Percentiles rank a stretch among this genome's conserved stretches.
phyloP scores from a whole-genome alignment of 2,329 filamentous ascomycete genomes.

The Tolypocladium tropicale region DNA sequence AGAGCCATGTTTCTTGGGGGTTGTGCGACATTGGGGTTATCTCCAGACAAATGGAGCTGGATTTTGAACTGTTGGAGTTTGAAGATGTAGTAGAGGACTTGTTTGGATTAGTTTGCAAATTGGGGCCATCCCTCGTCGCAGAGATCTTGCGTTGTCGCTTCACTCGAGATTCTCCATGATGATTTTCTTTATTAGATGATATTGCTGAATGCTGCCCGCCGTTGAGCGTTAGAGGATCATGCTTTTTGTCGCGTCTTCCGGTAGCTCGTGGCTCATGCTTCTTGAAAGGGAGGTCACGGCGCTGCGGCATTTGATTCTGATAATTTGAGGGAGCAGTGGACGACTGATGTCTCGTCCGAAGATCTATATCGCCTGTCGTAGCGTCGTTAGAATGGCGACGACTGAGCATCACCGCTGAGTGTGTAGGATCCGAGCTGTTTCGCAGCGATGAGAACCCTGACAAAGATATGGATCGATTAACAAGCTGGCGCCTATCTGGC shows the following conservation, averaged over 20 bases:
- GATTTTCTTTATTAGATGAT: not conserved
- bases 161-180: not conserved
- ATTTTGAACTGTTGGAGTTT: not conserved
- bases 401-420: not conserved
- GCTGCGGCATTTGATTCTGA: conserved; percentile 18
- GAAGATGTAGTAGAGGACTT: not conserved
- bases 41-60: not conserved
- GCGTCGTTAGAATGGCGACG: not conserved
- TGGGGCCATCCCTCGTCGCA: too few relatives aligned
- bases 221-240: not conserved
- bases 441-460: not conserved
- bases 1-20: not conserved
- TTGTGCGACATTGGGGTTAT: not conserved
- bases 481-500: not conserved
- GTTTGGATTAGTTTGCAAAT: not conserved
- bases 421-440: not conserved
- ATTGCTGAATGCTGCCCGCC: not conserved
- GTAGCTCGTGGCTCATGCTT: not conserved
- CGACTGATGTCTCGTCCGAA: not conserved
- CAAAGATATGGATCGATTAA: not conserved
- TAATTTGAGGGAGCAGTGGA: conserved; percentile 7
- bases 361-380: not conserved
- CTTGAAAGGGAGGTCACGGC: conserved; percentile 16
- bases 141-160: not conserved
- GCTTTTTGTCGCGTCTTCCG: not conserved